A percentile compares a stretch with the other conserved stretches of the same genome.
Evolutionary conservation across 306 rosid species (phyloP).

Genomic region (Mimosa bimucronata): DNA sequence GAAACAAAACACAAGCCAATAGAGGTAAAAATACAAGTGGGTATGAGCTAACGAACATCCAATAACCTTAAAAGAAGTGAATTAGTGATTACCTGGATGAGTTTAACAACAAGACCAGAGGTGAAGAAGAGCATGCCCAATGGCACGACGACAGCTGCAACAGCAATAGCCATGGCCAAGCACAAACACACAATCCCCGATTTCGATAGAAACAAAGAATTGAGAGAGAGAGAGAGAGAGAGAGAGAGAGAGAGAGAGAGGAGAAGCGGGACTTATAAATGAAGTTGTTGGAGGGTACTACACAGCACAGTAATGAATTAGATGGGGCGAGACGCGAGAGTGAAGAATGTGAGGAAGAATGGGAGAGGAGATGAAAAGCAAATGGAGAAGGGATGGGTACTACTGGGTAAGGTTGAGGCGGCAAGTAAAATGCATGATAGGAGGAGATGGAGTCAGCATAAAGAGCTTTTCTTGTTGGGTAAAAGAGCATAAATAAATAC

Average conservation of each 20-base stretch:
- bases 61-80: background rate
- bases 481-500: too few species aligned
- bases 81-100: conserved; percentile 65
- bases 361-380: too few species aligned
- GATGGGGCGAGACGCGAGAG: too few species aligned
- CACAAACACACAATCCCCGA: conserved; percentile 10
- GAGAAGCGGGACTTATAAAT: conserved; percentile 9
- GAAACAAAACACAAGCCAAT: background rate
- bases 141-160: conserved; percentile 85
- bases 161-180: conserved; percentile 76
- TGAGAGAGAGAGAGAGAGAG: too few species aligned
- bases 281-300: background rate
- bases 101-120: conserved; percentile 83
- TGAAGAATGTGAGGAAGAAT: too few species aligned
- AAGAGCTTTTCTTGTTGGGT: too few species aligned
- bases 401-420: too few species aligned
- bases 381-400: too few species aligned
- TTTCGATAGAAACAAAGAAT: conserved; percentile 21
- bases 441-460: too few species aligned
- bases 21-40: too few species aligned
- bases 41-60: background rate
- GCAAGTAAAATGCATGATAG: too few species aligned
- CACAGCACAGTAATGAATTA: background rate
- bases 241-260: too few species aligned
- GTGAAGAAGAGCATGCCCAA: conserved; percentile 82